Evolutionary conservation across 495 filamentous ascomycete species (phyloP), one percentile per base, ranked within the genome.

Genomic region (Copromyces sp.): DNA sequence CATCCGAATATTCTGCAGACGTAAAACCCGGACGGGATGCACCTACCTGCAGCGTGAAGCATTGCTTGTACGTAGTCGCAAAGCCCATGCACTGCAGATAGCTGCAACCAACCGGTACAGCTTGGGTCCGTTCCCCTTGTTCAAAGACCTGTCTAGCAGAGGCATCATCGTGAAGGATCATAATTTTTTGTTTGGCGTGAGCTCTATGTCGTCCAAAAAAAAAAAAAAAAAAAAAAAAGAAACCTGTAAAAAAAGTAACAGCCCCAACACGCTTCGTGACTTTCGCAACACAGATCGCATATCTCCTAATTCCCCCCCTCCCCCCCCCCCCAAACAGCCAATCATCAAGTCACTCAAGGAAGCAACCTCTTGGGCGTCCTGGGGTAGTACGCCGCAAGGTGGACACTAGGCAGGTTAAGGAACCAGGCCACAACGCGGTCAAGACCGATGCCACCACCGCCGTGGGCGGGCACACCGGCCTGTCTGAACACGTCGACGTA

Each of bases 351-450:
- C 70, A 41, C 14, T 77, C 83, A 94, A 70, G 92, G 92, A 73
- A 87, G 82, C 80, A 95, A 83, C 80, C 94, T 87, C 86, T 91
- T 90, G n/a, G 94, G 93, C 77, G 94, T 94, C 73, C 94, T 84
- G 17, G 93, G 93, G 81, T 94, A 97, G 78, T 91, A 85, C 70
- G 90, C 90, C 38, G 91, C 89, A 76, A 95, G 83, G 70, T 94
- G 87, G 45, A 97, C 89, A 79, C 93, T 93, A 3, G 92, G 92
- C 83, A 97, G 74, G 44, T 91, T 91, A 78, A 97, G 83, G 83
- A 91, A 97, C 86, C 93, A 93, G 78, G 93, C 93, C 71, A 97
- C 92, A 70, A 97, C 92, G 70, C 94, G 85, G 84, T 97, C 94
- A 77, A 97, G 80, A 7, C 94, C 94, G 75, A 97, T 88, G 73